These are phyloP conservation scores for Tillandsia fasciculata DNA, from an alignment of 176 grass and related monocot species.

Conservation along the genomic window DNA sequence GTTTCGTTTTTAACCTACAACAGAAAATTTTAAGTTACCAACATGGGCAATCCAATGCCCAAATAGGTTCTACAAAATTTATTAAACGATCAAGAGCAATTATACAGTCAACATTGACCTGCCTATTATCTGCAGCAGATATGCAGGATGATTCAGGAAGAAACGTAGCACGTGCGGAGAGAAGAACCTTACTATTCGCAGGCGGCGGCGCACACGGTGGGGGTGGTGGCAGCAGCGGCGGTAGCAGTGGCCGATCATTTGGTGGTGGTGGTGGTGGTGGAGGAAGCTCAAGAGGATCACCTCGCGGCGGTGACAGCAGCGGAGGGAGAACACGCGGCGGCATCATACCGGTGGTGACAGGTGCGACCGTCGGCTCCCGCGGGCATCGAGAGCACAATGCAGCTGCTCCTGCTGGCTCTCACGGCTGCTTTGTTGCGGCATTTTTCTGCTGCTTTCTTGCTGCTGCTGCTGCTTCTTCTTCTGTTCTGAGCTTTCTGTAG, in stretches of 20 bases:
- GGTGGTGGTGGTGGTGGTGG: no score
- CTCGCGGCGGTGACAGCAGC: neutral
- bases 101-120: no score
- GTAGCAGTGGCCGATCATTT: no score
- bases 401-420: neutral
- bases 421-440: neutral
- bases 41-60: no score
- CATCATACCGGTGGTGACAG: neutral
- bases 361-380: neutral
- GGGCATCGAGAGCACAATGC: neutral
- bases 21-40: no score
- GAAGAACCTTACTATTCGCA: neutral
- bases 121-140: neutral
- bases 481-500: neutral
- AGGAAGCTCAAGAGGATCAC: neutral
- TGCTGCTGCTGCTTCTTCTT: neutral
- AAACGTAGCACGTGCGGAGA: neutral
- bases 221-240: neutral
- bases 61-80: no score
- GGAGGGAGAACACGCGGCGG: neutral
- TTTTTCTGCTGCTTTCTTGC: neutral
- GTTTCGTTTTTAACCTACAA: no score
- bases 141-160: neutral
- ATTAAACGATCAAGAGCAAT: no score
- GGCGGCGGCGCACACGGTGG: neutral